Base-by-base conservation (phyloP, 352 stramenopile species). In the Phytopythium helicoides region DNA sequence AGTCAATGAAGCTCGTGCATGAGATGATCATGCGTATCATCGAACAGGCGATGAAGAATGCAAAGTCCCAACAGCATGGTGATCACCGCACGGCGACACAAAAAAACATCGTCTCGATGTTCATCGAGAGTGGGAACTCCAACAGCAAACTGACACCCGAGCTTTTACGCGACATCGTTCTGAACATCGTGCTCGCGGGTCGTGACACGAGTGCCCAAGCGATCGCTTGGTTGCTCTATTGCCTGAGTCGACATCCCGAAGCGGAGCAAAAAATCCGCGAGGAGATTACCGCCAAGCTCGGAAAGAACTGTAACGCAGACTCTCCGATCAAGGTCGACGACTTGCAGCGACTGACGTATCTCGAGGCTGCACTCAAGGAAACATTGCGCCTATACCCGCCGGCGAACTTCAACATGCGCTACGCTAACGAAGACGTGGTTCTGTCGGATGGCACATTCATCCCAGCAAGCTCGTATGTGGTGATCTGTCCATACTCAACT, bases 151-250 rank as follows among this genome's bases (percentile, higher is more conserved):
- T 53, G 1, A 62, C 58, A 28, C 52, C 42, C 6, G 37, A 38
- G 16, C 60, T 61, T 10, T 61, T 95, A 4, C 76, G 77, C 5
- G 71, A 93, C 38, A 79, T 93, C 31, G 67, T 87, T 22, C 53
- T 95, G 19, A 81, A 72, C 54, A 71, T 94, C 25, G 71, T 92
- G 4, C 56, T 89, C 9, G 81, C 77, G 40, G 81, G 81, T 6
- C 68, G 78, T 1, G 80, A 88, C 28, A 87, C 86, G 1, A 94
- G 81, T 11, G 65, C 79, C 0, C 63, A 79, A 23, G 73, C 78
- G 9, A 47, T 94, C 10, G 58, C 62, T 4, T 93, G 84, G 84
- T 47, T 86, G 14, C 58, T 92, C 34, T 69, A 85, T 51, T 61
- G 87, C 46, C 51, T 92, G 34, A 70, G 58, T 11, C 62, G 74